phyloP scores from a whole-genome alignment of 2,329 filamentous ascomycete genomes.

The Colletotrichum agaves region DNA sequence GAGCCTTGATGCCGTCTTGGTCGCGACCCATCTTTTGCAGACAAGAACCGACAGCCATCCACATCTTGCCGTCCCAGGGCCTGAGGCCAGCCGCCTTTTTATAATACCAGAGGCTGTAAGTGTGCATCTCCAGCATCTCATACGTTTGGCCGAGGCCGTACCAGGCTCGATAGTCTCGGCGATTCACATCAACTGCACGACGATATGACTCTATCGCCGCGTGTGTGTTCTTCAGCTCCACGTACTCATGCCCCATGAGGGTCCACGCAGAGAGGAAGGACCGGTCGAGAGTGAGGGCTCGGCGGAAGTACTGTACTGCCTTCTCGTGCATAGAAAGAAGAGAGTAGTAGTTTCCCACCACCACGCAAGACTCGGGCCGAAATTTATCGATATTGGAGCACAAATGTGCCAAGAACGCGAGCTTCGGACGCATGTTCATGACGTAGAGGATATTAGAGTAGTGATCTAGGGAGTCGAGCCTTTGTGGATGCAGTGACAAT shows the following conservation, averaged over 20 bases:
- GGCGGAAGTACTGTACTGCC: slow-evolving; percentile 96
- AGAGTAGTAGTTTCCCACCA: slow-evolving; percentile 97
- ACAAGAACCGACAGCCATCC: slow-evolving; percentile 94
- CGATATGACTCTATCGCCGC: slow-evolving; percentile 97
- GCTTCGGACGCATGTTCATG: slow-evolving; percentile 84
- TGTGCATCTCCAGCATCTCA: slow-evolving; percentile 97
- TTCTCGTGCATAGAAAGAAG: slow-evolving; percentile 96
- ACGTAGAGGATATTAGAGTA: slow-evolving; percentile 99
- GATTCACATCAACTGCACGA: slow-evolving; percentile 93
- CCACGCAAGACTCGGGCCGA: slow-evolving; percentile 94
- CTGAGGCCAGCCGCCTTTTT: slow-evolving; percentile 92
- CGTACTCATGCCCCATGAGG: slow-evolving; percentile 98
- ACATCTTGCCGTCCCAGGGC: slow-evolving; percentile 99
- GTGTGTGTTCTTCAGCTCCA: slow-evolving; percentile 98
- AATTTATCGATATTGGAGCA: slow-evolving; percentile 95
- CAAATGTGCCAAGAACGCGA: slow-evolving; percentile 91
- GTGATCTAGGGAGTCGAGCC: slow-evolving; percentile 91
- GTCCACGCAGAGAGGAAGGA: slow-evolving; percentile 97
- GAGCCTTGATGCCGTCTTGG: slow-evolving; percentile 91
- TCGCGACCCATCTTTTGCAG: slow-evolving; percentile 89
- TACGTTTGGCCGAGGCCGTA: slow-evolving; percentile 97
- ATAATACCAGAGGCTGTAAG: slow-evolving; percentile 97
- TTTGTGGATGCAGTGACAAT: slow-evolving; percentile 77
- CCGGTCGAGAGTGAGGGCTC: slow-evolving; percentile 89
- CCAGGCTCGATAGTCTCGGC: slow-evolving; percentile 97